A percentile compares a stretch with the other conserved stretches of the same genome.
Evolutionary conservation across 192 early-diverging fungal genomes (phyloP).

Genomic region (Umbelopsis vinacea): DNA sequence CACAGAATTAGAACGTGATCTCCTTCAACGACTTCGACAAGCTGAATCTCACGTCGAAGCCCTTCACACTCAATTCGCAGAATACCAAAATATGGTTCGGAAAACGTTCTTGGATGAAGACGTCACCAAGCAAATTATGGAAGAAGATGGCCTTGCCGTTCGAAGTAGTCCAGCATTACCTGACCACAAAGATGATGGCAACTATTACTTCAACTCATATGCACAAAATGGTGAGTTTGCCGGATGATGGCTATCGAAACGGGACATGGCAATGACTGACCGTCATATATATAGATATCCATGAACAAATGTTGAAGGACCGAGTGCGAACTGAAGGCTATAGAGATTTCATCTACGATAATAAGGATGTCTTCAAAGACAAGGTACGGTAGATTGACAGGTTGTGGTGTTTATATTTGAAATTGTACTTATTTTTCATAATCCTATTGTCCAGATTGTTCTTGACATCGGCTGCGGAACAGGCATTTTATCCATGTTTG

Average conservation of each 20-base stretch:
- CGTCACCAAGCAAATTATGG: not conserved
- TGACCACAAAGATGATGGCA: conserved; percentile 27
- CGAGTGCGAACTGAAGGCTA: conserved; percentile 79
- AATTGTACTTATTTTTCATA: not conserved
- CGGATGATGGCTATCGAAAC: not conserved
- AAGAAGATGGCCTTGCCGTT: not conserved
- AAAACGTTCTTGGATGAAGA: conserved; percentile 66
- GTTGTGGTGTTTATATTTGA: not conserved
- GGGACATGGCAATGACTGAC: not conserved
- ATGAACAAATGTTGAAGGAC: conserved; percentile 88
- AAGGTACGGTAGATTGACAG: conserved; percentile 49
- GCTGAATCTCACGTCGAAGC: conserved; percentile 61
- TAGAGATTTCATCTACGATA: conserved; percentile 81
- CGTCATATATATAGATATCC: conserved; percentile 25
- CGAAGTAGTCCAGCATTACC: not conserved
- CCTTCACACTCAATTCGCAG: conserved; percentile 63
- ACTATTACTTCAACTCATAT: conserved; percentile 99
- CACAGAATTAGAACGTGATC: conserved; percentile 58
- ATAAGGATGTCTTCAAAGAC: conserved; percentile 83
- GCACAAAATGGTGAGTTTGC: conserved; percentile 79
- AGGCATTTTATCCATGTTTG: conserved; percentile 93
- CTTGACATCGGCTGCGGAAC: conserved; percentile 92
- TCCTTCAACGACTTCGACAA: conserved; percentile 55
- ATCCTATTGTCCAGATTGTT: conserved; percentile 45
- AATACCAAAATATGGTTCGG: conserved; percentile 73